Evolutionary conservation across 164 flowering plant species (phyloP).

Genomic region (Vitis cinerea): DNA sequence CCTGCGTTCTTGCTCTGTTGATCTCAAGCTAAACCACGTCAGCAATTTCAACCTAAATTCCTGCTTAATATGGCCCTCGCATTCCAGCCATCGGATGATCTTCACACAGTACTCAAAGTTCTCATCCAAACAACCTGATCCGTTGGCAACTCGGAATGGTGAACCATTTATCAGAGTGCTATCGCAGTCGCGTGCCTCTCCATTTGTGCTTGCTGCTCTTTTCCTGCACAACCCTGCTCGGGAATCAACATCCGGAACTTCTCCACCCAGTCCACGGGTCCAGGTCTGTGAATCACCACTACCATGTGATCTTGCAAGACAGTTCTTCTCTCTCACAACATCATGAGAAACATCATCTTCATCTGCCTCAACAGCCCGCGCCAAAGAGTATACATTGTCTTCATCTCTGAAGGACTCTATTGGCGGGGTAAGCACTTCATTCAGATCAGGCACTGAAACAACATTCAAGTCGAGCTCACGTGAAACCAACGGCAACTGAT

Average conservation of each 20-base stretch:
- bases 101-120: slow-evolving; percentile 90
- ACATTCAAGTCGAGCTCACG: slow-evolving; percentile 82
- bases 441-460: slow-evolving; percentile 87
- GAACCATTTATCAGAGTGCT: slow-evolving; percentile 82
- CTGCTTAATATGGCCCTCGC: slow-evolving; percentile 71
- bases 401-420: slow-evolving; percentile 72
- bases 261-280: slow-evolving; percentile 36
- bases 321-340: slow-evolving; percentile 38
- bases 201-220: slow-evolving; percentile 42
- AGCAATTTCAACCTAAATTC: slow-evolving; percentile 84
- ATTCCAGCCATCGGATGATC: slow-evolving; percentile 82
- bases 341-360: slow-evolving; percentile 60
- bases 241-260: slow-evolving; percentile 63
- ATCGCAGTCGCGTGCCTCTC: slow-evolving; percentile 75
- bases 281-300: slow-evolving; percentile 65
- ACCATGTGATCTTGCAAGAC: slow-evolving; percentile 52
- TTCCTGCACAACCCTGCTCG: slow-evolving; percentile 41
- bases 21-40: slow-evolving; percentile 94
- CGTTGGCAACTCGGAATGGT: slow-evolving; percentile 38
- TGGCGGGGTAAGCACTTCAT: slow-evolving; percentile 80
- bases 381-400: slow-evolving; percentile 54
- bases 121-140: slow-evolving; percentile 55
- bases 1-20: slow-evolving; percentile 83
- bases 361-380: slow-evolving; percentile 52
- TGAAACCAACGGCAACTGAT: slow-evolving; percentile 36